Evolutionary conservation across 2,329 filamentous ascomycete species (phyloP), one percentile per base, ranked within the genome.

Genomic region (Dothideomycetes sp.): DNA sequence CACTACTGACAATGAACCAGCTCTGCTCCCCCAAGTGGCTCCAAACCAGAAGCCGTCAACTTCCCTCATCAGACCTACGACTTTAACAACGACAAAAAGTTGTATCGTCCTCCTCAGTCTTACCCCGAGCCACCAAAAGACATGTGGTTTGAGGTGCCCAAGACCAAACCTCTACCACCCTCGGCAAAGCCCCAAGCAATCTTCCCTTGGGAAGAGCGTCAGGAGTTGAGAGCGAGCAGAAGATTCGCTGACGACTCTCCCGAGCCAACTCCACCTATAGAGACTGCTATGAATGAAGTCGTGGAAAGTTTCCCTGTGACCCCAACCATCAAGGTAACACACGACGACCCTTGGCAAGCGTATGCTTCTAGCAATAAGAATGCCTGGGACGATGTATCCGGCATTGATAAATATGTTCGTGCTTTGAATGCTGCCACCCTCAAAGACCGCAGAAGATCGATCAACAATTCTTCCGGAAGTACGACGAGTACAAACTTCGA

Each of bases 361-460:
- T 94, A 82, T 58, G 50, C 47, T 25, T 69, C 76, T n/a, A 74
- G 78, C 33, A 76, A 70, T 36, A 55, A 49, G 38, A 98, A 96
- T 60, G 88, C 86, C 12, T 98, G 91, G 91, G 91, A 98, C 54
- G 84, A 85, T 39, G 75, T 93, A 38, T 84, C 84, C 10, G 82
- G 85, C 49, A 98, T 98, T 52, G 80, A 85, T 53, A 75, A 76
- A 48, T 98, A 95, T 57, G 84, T 96, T 41, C 83, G 84, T 48
- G 73, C 76, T 39, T 68, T 94, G 42, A 64, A 64, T 38, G 57
- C 62, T 4, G 78, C 82, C 52, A 78, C 80, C 58, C 71, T 76
- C 54, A 72, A 70, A 43, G 70, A 68, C 45, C 69, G 60, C 38
- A 68, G 65, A 47, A 47, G 47, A 16, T 42, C 39, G 5, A 12